A percentile compares a stretch with the other conserved stretches of the same genome.
phyloP scores from a whole-genome alignment of 371 early-diverging fungal species.

The Rhizomucor miehei region DNA sequence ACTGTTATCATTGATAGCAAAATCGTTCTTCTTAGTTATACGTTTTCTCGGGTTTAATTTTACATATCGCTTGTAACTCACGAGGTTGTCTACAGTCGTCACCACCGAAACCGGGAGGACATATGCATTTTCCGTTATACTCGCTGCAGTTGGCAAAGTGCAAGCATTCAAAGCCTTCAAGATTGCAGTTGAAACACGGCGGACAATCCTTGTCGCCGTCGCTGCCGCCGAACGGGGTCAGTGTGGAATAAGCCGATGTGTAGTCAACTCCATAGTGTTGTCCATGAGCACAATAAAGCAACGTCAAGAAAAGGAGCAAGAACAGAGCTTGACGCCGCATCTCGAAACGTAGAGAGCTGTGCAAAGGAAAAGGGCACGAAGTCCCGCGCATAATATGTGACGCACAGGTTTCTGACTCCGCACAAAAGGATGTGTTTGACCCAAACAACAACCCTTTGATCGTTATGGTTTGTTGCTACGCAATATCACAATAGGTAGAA shows the following conservation, averaged over 20 bases:
- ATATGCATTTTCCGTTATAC: slow-evolving; percentile 78
- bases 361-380: too few species aligned
- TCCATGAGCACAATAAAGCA: neutral
- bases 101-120: slow-evolving; percentile 90
- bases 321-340: neutral
- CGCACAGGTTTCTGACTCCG: too few species aligned
- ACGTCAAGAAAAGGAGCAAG: neutral
- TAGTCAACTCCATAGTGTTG: neutral
- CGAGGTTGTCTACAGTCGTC: slow-evolving; percentile 79
- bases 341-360: neutral
- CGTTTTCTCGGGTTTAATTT: neutral
- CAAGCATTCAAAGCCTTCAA: slow-evolving; percentile 72
- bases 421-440: too few species aligned
- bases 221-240: slow-evolving; percentile 1
- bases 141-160: slow-evolving; percentile 80
- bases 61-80: slow-evolving; percentile 28
- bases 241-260: neutral
- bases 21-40: too few species aligned
- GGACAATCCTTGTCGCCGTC: slow-evolving; percentile 61
- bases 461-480: too few species aligned
- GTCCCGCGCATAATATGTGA: too few species aligned
- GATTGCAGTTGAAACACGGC: slow-evolving; percentile 82
- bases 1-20: slow-evolving; percentile 31
- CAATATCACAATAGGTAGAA: too few species aligned
- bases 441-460: too few species aligned